Evolutionary conservation across 805 yeast species (phyloP).

Genomic region (Kurtzmaniella cleridarum): DNA sequence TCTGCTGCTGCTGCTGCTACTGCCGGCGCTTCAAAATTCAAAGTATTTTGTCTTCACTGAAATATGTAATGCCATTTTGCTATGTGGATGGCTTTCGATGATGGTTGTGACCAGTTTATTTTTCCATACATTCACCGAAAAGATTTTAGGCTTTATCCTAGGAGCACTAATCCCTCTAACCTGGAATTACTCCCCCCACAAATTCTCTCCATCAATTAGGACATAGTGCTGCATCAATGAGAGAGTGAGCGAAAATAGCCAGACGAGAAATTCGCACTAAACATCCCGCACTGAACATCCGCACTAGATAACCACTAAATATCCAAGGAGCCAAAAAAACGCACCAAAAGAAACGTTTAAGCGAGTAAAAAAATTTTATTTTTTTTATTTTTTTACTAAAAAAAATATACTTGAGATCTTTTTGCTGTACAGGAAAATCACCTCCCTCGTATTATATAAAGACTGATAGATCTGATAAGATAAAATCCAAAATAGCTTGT

Average conservation of each 20-base stretch:
- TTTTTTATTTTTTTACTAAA: no score
- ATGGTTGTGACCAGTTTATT: constrained; percentile 42
- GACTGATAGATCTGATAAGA: background rate
- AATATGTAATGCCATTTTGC: constrained; percentile 5
- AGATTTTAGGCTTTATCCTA: constrained; percentile 36
- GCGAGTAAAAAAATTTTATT: no score
- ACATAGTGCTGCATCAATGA: no score
- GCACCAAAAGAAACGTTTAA: no score
- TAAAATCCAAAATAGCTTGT: no score
- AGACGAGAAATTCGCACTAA: no score
- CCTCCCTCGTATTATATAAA: background rate
- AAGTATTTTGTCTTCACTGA: background rate
- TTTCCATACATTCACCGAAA: constrained; percentile 45
- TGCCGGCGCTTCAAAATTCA: background rate
- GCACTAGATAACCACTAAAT: no score
- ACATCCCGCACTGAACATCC: no score
- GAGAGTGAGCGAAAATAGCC: no score
- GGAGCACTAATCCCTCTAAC: constrained; percentile 29
- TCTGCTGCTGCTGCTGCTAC: background rate
- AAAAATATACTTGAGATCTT: no score
- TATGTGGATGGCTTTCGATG: constrained; percentile 33
- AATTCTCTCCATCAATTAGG: no score
- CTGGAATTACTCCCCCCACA: background rate
- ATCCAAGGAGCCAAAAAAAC: no score
- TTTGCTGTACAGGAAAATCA: background rate